Evolutionary conservation across 345 rosid species (phyloP).

Genomic region (Noccaea caerulescens): DNA sequence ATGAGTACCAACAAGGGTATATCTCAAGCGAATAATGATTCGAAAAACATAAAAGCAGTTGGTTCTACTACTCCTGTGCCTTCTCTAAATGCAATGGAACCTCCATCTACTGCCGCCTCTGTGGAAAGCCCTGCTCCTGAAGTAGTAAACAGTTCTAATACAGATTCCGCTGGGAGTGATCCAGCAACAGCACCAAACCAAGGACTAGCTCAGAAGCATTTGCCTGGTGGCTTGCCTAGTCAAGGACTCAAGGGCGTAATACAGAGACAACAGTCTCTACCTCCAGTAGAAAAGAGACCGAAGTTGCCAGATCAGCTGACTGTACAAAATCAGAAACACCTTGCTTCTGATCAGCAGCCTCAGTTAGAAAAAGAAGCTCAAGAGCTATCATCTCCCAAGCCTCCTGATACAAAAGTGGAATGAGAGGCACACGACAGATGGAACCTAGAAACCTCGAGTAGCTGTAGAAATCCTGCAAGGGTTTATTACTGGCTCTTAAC

Average conservation of each 20-base stretch:
- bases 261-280: conserved; percentile 59
- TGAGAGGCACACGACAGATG: conserved; percentile 51
- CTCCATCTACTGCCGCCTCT: conserved; percentile 50
- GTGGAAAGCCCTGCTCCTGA: conserved; percentile 51
- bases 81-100: conserved; percentile 68
- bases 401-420: conserved; percentile 68
- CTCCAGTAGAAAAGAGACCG: conserved; percentile 56
- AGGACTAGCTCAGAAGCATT: conserved; percentile 63
- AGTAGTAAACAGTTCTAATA: conserved; percentile 53
- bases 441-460: conserved; percentile 51
- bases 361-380: conserved; percentile 54
- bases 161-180: conserved; percentile 59
- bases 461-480: conserved; percentile 53
- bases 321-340: conserved; percentile 65
- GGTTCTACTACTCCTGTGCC: conserved; percentile 53
- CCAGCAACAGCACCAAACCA: conserved; percentile 54
- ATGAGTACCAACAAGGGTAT: conserved; percentile 45
- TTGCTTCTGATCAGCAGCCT: conserved; percentile 45
- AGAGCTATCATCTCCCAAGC: conserved; percentile 62
- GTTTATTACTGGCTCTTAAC: conserved; percentile 57
- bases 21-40: conserved; percentile 54
- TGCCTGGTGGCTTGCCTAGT: conserved; percentile 60
- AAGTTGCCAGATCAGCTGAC: conserved; percentile 60
- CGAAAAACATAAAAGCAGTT: conserved; percentile 45
- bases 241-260: conserved; percentile 51